Evolutionary conservation across 805 yeast species (phyloP).

Genomic region (Monosporozyma servazzii): DNA sequence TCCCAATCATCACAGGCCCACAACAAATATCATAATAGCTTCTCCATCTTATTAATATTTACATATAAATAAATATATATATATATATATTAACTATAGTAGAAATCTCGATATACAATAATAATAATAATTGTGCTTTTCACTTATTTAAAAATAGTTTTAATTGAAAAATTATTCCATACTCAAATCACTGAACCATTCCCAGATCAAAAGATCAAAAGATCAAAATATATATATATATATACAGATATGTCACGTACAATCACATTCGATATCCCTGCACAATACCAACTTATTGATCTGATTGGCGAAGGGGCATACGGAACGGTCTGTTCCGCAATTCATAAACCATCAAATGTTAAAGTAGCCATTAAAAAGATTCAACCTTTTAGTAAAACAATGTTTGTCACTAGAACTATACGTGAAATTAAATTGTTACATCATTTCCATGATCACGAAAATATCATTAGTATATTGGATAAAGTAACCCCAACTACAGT

Average conservation of each 20-base stretch:
- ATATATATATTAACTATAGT: neutral
- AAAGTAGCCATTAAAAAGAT: conserved; percentile 73
- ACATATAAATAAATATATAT: neutral
- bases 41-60: neutral
- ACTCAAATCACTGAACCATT: too few species aligned
- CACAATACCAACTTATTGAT: conserved; percentile 49
- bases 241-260: conserved; percentile 31
- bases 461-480: conserved; percentile 57
- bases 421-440: conserved; percentile 60
- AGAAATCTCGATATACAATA: neutral
- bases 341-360: conserved; percentile 49
- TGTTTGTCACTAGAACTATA: conserved; percentile 60
- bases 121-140: neutral
- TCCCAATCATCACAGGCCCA: conserved; percentile 38
- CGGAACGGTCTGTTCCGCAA: conserved; percentile 67
- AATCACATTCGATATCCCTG: conserved; percentile 53
- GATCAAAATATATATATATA: neutral
- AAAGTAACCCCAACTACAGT: conserved; percentile 53
- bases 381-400: conserved; percentile 55
- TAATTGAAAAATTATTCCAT: too few species aligned
- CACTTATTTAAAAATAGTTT: too few species aligned
- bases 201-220: too few species aligned
- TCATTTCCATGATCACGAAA: conserved; percentile 60
- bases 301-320: conserved; percentile 76
- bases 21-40: conserved; percentile 26